Conservation (phyloP, 2,329 filamentous ascomycete genomes). For the Fusarium sp. region DNA sequence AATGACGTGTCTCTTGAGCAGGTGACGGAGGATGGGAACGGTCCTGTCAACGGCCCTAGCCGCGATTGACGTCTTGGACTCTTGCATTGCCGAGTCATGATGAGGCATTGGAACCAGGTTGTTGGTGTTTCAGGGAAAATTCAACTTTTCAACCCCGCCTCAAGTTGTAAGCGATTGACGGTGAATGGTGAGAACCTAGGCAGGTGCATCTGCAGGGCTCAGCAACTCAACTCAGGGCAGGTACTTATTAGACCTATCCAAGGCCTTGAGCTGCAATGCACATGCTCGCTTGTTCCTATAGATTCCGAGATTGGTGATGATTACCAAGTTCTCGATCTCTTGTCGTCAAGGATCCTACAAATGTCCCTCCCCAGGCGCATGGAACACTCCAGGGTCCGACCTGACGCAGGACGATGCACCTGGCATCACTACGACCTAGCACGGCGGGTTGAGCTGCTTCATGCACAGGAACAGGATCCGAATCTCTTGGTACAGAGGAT, state of each 20-base stretch:
- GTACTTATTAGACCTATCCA: neutral
- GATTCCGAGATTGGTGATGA: slow-evolving; percentile 1
- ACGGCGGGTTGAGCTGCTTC: slow-evolving; percentile 4
- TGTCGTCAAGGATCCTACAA: neutral
- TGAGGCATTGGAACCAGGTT: slow-evolving; percentile 15
- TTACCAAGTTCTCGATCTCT: neutral
- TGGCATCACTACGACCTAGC: neutral
- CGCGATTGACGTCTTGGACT: slow-evolving; percentile 4
- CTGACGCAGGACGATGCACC: neutral
- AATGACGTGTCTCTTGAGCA: slow-evolving; percentile 35
- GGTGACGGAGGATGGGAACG: slow-evolving; percentile 18
- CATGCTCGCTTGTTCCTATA: slow-evolving; percentile 5
- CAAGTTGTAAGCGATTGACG: slow-evolving; percentile 11
- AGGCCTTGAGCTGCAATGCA: neutral
- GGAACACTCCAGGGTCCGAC: slow-evolving; percentile 13
- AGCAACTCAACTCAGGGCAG: neutral
- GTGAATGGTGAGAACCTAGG: slow-evolving; percentile 5
- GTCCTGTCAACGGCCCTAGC: slow-evolving; percentile 4
- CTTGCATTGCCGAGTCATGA: slow-evolving; percentile 30
- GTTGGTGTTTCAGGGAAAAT: slow-evolving; percentile 31
- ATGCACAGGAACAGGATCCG: slow-evolving; percentile 20
- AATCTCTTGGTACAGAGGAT: slow-evolving; percentile 13
- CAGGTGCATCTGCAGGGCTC: neutral
- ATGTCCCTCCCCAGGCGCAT: slow-evolving; percentile 25
- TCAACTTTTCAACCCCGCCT: slow-evolving; percentile 9